phyloP scores from a whole-genome alignment of 1,284 basidiomycete genomes.

The Cryptococcus sp. region DNA sequence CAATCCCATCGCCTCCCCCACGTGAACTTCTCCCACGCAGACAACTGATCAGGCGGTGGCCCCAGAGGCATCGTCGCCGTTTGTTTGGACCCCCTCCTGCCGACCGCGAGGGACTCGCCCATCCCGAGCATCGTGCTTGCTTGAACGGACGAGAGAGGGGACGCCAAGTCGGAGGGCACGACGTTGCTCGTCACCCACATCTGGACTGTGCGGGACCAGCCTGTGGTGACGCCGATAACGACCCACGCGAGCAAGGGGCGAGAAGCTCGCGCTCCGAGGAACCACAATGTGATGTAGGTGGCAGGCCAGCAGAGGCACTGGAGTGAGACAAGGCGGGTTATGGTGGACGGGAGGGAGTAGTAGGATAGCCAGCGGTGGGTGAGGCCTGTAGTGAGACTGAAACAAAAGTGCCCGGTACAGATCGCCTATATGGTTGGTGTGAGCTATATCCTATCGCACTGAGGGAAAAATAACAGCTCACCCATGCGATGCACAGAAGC shows the following conservation, averaged over 20 bases:
- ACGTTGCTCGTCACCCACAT: slow-evolving; percentile 53
- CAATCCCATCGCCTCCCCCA: slow-evolving; percentile 48
- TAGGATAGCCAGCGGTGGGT: slow-evolving; percentile 51
- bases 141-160: not conserved
- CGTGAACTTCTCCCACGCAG: slow-evolving; percentile 33
- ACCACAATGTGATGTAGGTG: slow-evolving; percentile 47
- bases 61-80: slow-evolving; percentile 2
- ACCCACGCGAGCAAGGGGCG: slow-evolving; percentile 50
- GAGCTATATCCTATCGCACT: not conserved
- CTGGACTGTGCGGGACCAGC: slow-evolving; percentile 45
- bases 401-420: slow-evolving; percentile 50
- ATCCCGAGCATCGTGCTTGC: not conserved
- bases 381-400: slow-evolving; percentile 49
- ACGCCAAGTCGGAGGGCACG: slow-evolving; percentile 16
- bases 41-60: slow-evolving; percentile 21
- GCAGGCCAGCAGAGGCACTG: slow-evolving; percentile 53
- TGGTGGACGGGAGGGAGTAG: slow-evolving; percentile 49
- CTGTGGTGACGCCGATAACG: slow-evolving; percentile 51
- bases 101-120: not conserved
- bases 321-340: slow-evolving; percentile 50
- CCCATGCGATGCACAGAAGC: slow-evolving; percentile 42
- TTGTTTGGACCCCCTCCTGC: not conserved
- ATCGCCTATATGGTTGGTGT: slow-evolving; percentile 33
- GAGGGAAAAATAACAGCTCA: slow-evolving; percentile 13
- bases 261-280: slow-evolving; percentile 36